phyloP scores from a whole-genome alignment of 2,329 filamentous ascomycete genomes.

The Rhytidhysteron rufulum region DNA sequence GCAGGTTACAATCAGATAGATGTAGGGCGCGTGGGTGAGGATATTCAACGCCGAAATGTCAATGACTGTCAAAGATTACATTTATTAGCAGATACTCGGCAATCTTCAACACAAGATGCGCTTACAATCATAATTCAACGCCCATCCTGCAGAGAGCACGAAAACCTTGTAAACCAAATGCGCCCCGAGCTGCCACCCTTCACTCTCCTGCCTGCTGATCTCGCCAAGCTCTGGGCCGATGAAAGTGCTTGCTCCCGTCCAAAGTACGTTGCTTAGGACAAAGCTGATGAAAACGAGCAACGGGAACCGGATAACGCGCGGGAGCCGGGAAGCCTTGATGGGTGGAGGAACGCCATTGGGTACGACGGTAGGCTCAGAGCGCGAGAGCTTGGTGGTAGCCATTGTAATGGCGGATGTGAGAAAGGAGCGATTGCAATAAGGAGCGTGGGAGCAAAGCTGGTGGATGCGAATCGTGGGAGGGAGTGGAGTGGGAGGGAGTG shows the following conservation, averaged over 20 bases:
- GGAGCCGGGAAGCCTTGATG: constrained; percentile 26
- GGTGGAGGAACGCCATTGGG: constrained; percentile 16
- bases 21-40: constrained; percentile 70
- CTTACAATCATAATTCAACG: constrained; percentile 68
- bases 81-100: too few relatives aligned
- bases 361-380: constrained; percentile 23
- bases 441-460: not conserved
- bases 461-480: not conserved
- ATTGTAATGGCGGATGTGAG: not conserved
- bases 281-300: constrained; percentile 53
- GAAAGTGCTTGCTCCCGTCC: constrained; percentile 58
- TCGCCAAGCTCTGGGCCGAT: constrained; percentile 63
- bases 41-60: constrained; percentile 47
- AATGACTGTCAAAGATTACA: constrained; percentile 17
- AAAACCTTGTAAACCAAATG: constrained; percentile 56
- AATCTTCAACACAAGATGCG: not conserved
- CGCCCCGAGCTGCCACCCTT: constrained; percentile 53
- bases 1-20: constrained; percentile 73
- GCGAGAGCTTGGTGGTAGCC: constrained; percentile 5
- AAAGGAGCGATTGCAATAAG: too few relatives aligned
- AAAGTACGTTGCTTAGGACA: constrained; percentile 60
- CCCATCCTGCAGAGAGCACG: constrained; percentile 71
- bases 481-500: not conserved
- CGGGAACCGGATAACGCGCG: constrained; percentile 35
- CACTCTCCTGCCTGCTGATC: constrained; percentile 62